Conservation (phyloP, 1,139 yeast species). For the Saccharomycopsis crataegensis region DNA sequence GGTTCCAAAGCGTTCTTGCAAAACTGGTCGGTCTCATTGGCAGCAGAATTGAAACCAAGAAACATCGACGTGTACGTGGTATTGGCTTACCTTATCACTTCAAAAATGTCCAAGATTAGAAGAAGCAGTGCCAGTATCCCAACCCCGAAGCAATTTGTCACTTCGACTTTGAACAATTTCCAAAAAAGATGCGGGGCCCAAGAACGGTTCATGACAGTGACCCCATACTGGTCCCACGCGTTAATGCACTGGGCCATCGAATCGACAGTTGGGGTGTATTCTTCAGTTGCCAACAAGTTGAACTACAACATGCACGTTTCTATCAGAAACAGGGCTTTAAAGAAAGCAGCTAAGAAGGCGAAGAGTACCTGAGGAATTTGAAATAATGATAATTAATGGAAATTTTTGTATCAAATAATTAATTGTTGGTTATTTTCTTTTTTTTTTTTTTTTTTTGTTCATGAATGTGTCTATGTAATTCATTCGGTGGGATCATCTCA, state of each 20-base stretch:
- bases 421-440: too few relatives aligned
- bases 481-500: too few relatives aligned
- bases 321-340: slow-evolving; percentile 76
- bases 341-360: slow-evolving; percentile 53
- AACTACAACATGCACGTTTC: slow-evolving; percentile 72
- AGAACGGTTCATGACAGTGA: slow-evolving; percentile 75
- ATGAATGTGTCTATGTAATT: too few relatives aligned
- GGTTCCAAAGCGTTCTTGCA: slow-evolving; percentile 96
- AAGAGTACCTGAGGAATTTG: not conserved
- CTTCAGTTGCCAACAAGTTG: slow-evolving; percentile 57
- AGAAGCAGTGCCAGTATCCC: slow-evolving; percentile 73
- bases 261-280: slow-evolving; percentile 73
- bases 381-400: not conserved
- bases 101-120: slow-evolving; percentile 92
- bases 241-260: slow-evolving; percentile 81
- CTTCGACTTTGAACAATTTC: slow-evolving; percentile 52
- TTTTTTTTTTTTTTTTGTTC: not conserved
- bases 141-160: slow-evolving; percentile 71
- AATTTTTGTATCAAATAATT: not conserved
- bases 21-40: slow-evolving; percentile 82
- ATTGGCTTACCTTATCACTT: slow-evolving; percentile 86
- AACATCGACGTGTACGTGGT: slow-evolving; percentile 81
- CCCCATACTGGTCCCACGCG: slow-evolving; percentile 96
- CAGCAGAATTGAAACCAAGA: slow-evolving; percentile 69
- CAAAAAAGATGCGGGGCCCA: slow-evolving; percentile 93